These are phyloP conservation scores for Aristolochia californica DNA, from an alignment of 164 flowering plant genomes.

Conservation along the genomic window DNA sequence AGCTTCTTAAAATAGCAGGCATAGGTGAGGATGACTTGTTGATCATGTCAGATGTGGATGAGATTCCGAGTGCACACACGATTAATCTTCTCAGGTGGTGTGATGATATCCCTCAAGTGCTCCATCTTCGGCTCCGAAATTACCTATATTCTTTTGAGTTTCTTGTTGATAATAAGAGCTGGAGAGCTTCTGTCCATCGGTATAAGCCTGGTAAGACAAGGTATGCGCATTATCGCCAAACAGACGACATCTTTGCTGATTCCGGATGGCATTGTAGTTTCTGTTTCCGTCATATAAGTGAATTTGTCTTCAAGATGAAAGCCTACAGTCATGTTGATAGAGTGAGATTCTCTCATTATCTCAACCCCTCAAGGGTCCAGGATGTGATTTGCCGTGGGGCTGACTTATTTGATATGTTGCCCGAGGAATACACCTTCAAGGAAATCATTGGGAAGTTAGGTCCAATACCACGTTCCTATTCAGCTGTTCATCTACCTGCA, in stretches of 20 bases:
- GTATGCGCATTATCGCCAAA: constrained; percentile 77
- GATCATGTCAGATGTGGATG: constrained; percentile 95
- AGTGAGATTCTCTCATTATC: constrained; percentile 60
- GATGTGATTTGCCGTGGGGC: constrained; percentile 67
- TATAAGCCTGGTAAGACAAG: constrained; percentile 65
- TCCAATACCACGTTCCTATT: constrained; percentile 65
- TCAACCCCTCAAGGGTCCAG: constrained; percentile 64
- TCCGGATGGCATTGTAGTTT: constrained; percentile 98
- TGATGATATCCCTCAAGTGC: constrained; percentile 64
- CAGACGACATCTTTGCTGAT: constrained; percentile 58
- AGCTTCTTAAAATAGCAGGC: constrained; percentile 68
- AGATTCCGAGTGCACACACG: constrained; percentile 83
- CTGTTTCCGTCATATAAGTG: constrained; percentile 74
- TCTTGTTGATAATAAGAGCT: constrained; percentile 47
- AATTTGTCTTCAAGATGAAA: constrained; percentile 86
- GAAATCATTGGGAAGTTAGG: constrained; percentile 84
- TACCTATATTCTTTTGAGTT: constrained; percentile 86
- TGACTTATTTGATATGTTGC: constrained; percentile 84
- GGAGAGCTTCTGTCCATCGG: constrained; percentile 82
- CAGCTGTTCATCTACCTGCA: constrained; percentile 82
- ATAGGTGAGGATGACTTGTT: constrained; percentile 78
- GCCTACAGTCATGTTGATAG: constrained; percentile 89
- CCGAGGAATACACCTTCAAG: constrained; percentile 84
- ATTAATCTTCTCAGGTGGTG: constrained; percentile 87
- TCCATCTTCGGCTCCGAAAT: constrained; percentile 68